Evolutionary conservation across 2,329 filamentous ascomycete genomes (phyloP), one percentile per base, ranked within the genome.

Genomic region (Botrytis cinerea): DNA sequence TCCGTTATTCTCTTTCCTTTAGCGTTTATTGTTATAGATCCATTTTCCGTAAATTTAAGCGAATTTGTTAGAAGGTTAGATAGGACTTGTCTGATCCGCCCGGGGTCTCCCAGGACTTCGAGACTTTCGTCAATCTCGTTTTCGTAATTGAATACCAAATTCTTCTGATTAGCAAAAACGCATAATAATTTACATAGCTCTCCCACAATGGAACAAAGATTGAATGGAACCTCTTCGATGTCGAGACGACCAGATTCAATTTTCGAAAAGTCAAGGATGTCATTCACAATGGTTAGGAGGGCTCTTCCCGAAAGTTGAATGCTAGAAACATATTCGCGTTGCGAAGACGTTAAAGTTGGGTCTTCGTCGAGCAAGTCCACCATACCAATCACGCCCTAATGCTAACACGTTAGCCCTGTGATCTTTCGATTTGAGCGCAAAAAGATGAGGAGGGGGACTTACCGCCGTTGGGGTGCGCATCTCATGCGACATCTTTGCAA

Each of bases 41-140:
- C 86, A 14, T 90, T 88, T 48, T 90, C 90, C 0, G 93, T 95
- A 79, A 95, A 95, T 78, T 95, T 95, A 80, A 95, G 89, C 0
- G 92, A 92, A 78, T 95, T 95, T 5, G 92, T 93, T 14, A 93
- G 87, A 2, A 95, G 85, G 78, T 95, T 95, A 80, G 95, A 93
- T 10, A 95, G 84, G 1, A 95, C 91, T 81, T 95, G 93, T 73
- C 92, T 87, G 68, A 95, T 89, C 35, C 93, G 87, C 18, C 91
- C 92, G 0, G 93, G 91, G 80, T 95, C 93, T n/a, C 83, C 84
- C 3, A 91, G 83, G 2, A 86, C 82, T 51, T 87, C 86, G 76
- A 94, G 86, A 64, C 88, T 83, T 72, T 94, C 93, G 57, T 90
- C 87, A 1, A 91, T 88, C 40, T 89, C 90, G 64, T 90, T 88